A percentile compares a stretch with the other conserved stretches of the same genome.
phyloP scores from a whole-genome alignment of 1,139 yeast genomes.

The Starmera stellimalicola region DNA sequence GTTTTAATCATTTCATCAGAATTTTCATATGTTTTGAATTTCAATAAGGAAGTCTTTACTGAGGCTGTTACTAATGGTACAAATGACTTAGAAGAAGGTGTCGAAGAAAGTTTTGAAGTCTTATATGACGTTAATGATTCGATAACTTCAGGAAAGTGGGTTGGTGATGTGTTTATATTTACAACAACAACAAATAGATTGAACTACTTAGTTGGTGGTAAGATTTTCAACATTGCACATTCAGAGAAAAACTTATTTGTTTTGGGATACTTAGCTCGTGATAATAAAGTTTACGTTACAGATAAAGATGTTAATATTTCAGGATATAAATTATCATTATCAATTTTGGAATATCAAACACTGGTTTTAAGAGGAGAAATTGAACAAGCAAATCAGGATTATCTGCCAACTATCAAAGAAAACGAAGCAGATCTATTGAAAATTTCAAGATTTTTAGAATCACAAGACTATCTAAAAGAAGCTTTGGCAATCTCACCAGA shows the following conservation, averaged over 20 bases:
- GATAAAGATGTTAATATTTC: conserved; percentile 84
- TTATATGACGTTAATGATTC: conserved; percentile 74
- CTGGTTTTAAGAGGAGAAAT: conserved; percentile 90
- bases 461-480: conserved; percentile 78
- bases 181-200: conserved; percentile 81
- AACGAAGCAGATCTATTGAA: conserved; percentile 70
- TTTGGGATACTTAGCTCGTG: conserved; percentile 84
- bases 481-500: conserved; percentile 80
- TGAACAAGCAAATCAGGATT: conserved; percentile 55
- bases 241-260: conserved; percentile 83
- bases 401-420: conserved; percentile 53
- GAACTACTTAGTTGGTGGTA: conserved; percentile 92
- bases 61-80: conserved; percentile 51
- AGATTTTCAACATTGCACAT: conserved; percentile 85
- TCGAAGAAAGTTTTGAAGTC: conserved; percentile 78
- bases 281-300: conserved; percentile 79
- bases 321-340: conserved; percentile 72
- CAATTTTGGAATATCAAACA: conserved; percentile 91
- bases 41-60: conserved; percentile 56
- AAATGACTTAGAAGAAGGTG: conserved; percentile 76
- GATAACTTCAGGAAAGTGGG: conserved; percentile 86
- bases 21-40: conserved; percentile 74
- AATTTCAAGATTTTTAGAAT: conserved; percentile 87
- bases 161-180: conserved; percentile 92
- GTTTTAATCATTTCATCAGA: conserved; percentile 70